phyloP scores from a whole-genome alignment of 805 yeast genomes.

The Metschnikowia amazonensis region DNA sequence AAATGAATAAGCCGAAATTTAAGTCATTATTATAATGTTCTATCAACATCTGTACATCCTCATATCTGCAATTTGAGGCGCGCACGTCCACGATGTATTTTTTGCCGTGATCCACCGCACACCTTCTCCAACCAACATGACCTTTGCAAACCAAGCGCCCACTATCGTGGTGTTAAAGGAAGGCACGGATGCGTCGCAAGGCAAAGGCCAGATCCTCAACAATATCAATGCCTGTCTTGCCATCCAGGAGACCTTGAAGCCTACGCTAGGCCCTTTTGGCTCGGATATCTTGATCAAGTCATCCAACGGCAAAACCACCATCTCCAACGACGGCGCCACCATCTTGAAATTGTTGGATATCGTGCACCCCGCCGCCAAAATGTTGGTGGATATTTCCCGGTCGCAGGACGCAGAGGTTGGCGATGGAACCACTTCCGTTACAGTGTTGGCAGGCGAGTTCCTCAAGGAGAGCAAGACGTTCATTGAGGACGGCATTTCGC shows the following conservation, averaged over 20 bases:
- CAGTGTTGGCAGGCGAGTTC: constrained; percentile 90
- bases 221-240: constrained; percentile 97
- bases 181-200: constrained; percentile 97
- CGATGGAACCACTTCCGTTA: constrained; percentile 96
- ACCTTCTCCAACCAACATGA: constrained; percentile 47
- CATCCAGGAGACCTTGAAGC: constrained; percentile 89
- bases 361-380: constrained; percentile 98
- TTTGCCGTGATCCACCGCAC: constrained; percentile 8
- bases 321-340: constrained; percentile 98
- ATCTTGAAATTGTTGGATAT: constrained; percentile 87
- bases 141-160: constrained; percentile 90
- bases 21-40: no score
- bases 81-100: background rate
- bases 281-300: constrained; percentile 90
- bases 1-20: no score
- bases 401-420: constrained; percentile 99
- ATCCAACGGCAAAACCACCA: constrained; percentile 81
- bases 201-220: constrained; percentile 90
- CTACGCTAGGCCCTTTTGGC: constrained; percentile 96
- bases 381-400: constrained; percentile 88
- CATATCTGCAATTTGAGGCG: background rate
- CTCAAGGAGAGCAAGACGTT: constrained; percentile 86
- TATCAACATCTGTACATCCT: no score
- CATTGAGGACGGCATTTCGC: constrained; percentile 93
- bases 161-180: constrained; percentile 97